Conservation (phyloP, 768 basidiomycete genomes). For the Rhodosporidiobolus sp. region DNA sequence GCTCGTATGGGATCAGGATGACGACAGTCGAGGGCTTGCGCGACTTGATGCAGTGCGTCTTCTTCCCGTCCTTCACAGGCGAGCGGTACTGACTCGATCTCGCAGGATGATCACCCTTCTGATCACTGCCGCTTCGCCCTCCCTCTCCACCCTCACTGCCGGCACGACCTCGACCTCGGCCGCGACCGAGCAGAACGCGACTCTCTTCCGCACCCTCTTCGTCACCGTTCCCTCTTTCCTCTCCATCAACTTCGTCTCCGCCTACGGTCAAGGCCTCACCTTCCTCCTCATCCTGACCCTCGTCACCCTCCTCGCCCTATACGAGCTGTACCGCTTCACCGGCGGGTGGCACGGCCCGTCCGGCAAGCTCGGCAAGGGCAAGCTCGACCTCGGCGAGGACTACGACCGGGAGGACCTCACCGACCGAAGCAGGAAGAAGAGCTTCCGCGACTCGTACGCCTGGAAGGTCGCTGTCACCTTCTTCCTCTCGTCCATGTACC, state of each 20-base stretch:
- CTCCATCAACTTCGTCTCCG: constrained; percentile 68
- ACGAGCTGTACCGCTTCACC: constrained; percentile 56
- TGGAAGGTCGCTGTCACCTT: constrained; percentile 64
- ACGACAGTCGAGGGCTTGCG: constrained; percentile 39
- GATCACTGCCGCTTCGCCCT: constrained; percentile 4
- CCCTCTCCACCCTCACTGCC: not conserved
- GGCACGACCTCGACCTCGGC: not conserved
- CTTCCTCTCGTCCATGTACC: constrained; percentile 64
- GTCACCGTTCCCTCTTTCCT: constrained; percentile 63
- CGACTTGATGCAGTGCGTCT: constrained; percentile 41
- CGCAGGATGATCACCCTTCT: constrained; percentile 35
- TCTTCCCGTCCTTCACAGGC: too few species aligned
- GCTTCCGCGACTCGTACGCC: constrained; percentile 53
- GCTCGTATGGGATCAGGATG: constrained; percentile 25
- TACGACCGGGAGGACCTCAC: constrained; percentile 37
- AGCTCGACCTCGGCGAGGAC: constrained; percentile 40
- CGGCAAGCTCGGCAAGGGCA: not conserved
- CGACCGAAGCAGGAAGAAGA: constrained; percentile 57
- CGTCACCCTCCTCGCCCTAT: constrained; percentile 59
- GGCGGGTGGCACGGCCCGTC: constrained; percentile 48
- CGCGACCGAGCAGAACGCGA: not conserved
- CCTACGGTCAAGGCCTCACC: constrained; percentile 60
- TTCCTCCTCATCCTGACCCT: constrained; percentile 62
- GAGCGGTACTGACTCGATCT: not conserved
- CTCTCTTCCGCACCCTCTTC: constrained; percentile 23